phyloP scores from a whole-genome alignment of 2,329 filamentous ascomycete species.

The Pseudomassariella vexata region DNA sequence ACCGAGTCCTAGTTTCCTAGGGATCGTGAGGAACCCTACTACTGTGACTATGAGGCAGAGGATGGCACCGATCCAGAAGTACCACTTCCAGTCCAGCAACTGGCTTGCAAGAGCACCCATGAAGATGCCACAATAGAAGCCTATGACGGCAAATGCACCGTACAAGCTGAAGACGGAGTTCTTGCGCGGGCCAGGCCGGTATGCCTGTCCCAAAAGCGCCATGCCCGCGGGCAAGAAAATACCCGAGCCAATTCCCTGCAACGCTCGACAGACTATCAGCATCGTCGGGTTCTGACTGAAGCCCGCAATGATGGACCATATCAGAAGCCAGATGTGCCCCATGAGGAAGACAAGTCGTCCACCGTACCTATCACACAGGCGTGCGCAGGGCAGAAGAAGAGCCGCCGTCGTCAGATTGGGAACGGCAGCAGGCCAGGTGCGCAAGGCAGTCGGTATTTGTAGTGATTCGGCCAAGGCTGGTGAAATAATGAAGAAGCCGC shows the following conservation, averaged over 20 bases:
- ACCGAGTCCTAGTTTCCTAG: conserved; percentile 19
- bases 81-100: conserved; percentile 57
- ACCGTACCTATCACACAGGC: conserved; percentile 57
- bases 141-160: conserved; percentile 47
- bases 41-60: conserved; percentile 17
- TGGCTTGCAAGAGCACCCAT: conserved; percentile 58
- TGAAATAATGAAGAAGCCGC: conserved; percentile 69
- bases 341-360: conserved; percentile 54
- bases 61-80: conserved; percentile 59
- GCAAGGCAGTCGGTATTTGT: conserved; percentile 53
- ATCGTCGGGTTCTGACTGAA: conserved; percentile 64
- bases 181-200: conserved; percentile 63
- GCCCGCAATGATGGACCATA: conserved; percentile 65
- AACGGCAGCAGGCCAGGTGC: conserved; percentile 59
- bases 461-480: conserved; percentile 59
- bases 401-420: conserved; percentile 50
- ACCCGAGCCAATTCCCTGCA: conserved; percentile 69
- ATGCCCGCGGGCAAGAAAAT: conserved; percentile 66
- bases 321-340: conserved; percentile 57
- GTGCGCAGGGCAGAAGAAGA: conserved; percentile 59
- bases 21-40: conserved; percentile 20
- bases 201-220: conserved; percentile 58
- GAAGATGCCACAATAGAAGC: conserved; percentile 59
- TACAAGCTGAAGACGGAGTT: conserved; percentile 57
- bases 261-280: conserved; percentile 67